Evolutionary conservation across 1,284 basidiomycete species (phyloP).

Genomic region (Polyporus tsugae): DNA sequence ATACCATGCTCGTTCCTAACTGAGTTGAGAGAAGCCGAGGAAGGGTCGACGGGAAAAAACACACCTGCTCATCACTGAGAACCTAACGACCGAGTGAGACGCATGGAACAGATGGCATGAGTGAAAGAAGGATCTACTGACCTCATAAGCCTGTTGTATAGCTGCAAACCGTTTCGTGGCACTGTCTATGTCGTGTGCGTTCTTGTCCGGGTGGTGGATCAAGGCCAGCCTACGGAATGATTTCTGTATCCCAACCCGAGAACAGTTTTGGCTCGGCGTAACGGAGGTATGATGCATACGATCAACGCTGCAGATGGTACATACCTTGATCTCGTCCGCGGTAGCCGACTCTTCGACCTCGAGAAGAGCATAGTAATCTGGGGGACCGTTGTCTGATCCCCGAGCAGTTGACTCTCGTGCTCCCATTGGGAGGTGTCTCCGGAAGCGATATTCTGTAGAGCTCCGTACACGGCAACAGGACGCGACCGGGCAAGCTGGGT

Average conservation of each 20-base stretch:
- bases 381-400: slow-evolving; percentile 42
- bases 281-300: background rate
- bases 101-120: background rate
- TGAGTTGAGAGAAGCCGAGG: slow-evolving; percentile 29
- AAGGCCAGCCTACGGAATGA: slow-evolving; percentile 87
- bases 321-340: slow-evolving; percentile 87
- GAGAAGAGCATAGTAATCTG: slow-evolving; percentile 85
- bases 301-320: slow-evolving; percentile 13
- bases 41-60: slow-evolving; percentile 40
- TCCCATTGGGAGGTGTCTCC: slow-evolving; percentile 57
- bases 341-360: slow-evolving; percentile 84
- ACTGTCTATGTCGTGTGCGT: slow-evolving; percentile 82
- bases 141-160: slow-evolving; percentile 96
- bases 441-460: background rate
- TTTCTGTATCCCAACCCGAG: slow-evolving; percentile 56
- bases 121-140: slow-evolving; percentile 37
- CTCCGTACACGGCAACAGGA: no score
- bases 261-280: background rate
- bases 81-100: slow-evolving; percentile 56
- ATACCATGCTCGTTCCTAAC: slow-evolving; percentile 97
- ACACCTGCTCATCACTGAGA: slow-evolving; percentile 91
- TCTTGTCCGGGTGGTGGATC: slow-evolving; percentile 92
- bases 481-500: no score
- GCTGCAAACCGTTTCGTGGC: slow-evolving; percentile 90
- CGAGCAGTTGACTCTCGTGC: slow-evolving; percentile 68